Percentiles rank a stretch among this genome's conserved stretches.
Conservation (phyloP, 257 asterid species). For the Rhazya stricta region DNA sequence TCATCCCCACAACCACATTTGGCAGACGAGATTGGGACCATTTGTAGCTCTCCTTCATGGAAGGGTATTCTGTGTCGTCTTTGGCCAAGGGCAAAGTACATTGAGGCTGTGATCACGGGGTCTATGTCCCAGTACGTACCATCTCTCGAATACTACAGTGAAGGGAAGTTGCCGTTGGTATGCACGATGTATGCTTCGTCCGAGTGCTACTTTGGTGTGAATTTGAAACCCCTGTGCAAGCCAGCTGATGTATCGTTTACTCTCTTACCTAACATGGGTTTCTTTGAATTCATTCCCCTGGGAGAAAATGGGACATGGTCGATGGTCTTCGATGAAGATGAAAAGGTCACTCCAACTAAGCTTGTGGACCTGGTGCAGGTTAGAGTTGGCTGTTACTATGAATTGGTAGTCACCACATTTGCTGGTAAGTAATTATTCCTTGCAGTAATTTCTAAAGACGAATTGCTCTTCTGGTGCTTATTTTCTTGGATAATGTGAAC, state of each 20-base stretch:
- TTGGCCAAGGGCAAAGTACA: slow-evolving; percentile 71
- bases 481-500: background rate
- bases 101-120: slow-evolving; percentile 82
- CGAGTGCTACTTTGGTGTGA: slow-evolving; percentile 70
- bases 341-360: slow-evolving; percentile 26
- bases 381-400: slow-evolving; percentile 53
- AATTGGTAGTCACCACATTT: slow-evolving; percentile 68
- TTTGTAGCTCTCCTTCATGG: slow-evolving; percentile 56
- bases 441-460: background rate
- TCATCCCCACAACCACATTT: slow-evolving; percentile 34
- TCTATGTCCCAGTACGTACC: slow-evolving; percentile 78
- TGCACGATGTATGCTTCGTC: slow-evolving; percentile 77
- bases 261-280: slow-evolving; percentile 67
- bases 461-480: too few relatives aligned
- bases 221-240: slow-evolving; percentile 51
- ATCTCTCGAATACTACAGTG: slow-evolving; percentile 52
- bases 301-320: slow-evolving; percentile 46
- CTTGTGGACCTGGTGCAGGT: slow-evolving; percentile 67
- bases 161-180: slow-evolving; percentile 52
- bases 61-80: slow-evolving; percentile 57
- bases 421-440: slow-evolving; percentile 40
- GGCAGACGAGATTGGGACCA: slow-evolving; percentile 55
- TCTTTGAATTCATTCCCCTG: slow-evolving; percentile 60
- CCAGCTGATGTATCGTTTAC: slow-evolving; percentile 64
- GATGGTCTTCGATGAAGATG: slow-evolving; percentile 42